Percentiles rank a stretch among this genome's conserved stretches.
These are phyloP conservation scores for Fagopyrum homotropicum DNA, from an alignment of 148 eudicot species.

Conservation along the genomic window DNA sequence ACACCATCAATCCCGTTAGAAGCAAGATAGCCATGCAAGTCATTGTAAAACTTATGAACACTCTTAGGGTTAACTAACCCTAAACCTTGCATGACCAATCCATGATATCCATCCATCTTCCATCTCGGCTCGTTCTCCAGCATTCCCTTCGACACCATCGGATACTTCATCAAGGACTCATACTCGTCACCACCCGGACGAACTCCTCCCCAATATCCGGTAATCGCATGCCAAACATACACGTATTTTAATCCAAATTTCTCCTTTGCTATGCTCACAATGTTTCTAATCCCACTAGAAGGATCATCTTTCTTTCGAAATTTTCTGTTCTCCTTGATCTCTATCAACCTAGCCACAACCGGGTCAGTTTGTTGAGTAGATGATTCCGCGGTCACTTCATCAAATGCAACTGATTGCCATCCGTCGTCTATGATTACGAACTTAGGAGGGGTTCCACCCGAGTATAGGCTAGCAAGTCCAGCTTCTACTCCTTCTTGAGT, in stretches of 20 bases:
- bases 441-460: conserved; percentile 60
- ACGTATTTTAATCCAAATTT: conserved; percentile 64
- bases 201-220: conserved; percentile 93
- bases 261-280: conserved; percentile 56
- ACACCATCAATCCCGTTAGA: conserved; percentile 81
- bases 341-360: conserved; percentile 42
- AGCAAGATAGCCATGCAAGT: conserved; percentile 63
- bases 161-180: conserved; percentile 54
- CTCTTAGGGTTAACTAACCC: conserved; percentile 68
- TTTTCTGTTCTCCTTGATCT: conserved; percentile 67
- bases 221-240: conserved; percentile 88
- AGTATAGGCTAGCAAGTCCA: conserved; percentile 51
- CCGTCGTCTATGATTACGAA: conserved; percentile 88
- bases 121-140: conserved; percentile 66
- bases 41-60: conserved; percentile 62
- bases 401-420: conserved; percentile 55
- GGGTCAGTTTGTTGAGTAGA: conserved; percentile 7
- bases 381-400: conserved; percentile 16
- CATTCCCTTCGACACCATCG: conserved; percentile 51
- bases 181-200: conserved; percentile 51
- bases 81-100: conserved; percentile 47
- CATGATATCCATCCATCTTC: conserved; percentile 42
- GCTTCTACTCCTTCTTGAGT: conserved; percentile 85
- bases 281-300: conserved; percentile 45
- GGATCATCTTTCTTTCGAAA: conserved; percentile 56